A percentile compares a stretch with the other conserved stretches of the same genome.
Evolutionary conservation across 1,139 yeast genomes (phyloP).

Genomic region (Lodderomyces jiufengensis): DNA sequence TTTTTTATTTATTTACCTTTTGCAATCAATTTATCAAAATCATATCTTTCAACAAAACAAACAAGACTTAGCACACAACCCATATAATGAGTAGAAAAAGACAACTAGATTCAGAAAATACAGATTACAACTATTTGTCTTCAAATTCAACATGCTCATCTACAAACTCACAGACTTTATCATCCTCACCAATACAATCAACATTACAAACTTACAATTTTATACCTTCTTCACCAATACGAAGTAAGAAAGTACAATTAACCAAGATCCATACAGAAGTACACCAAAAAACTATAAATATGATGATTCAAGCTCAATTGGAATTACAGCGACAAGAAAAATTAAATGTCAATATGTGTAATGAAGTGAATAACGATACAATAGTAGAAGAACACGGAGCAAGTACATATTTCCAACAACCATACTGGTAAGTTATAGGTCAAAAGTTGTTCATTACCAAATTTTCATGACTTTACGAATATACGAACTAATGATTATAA

Average conservation of each 20-base stretch:
- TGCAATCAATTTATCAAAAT: not conserved
- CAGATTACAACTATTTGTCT: not conserved
- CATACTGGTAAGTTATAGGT: slow-evolving; percentile 12
- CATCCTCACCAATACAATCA: too few relatives aligned
- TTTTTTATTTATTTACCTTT: not conserved
- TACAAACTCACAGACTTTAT: not conserved
- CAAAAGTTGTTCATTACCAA: not conserved
- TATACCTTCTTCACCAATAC: too few relatives aligned
- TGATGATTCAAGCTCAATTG: slow-evolving; percentile 27
- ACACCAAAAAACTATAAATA: slow-evolving; percentile 27
- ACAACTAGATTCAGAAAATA: slow-evolving; percentile 6
- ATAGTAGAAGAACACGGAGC: not conserved
- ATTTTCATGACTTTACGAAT: not conserved
- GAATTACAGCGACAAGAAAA: slow-evolving; percentile 12
- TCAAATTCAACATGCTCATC: slow-evolving; percentile 1
- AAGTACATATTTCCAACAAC: slow-evolving; percentile 10
- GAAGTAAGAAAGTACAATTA: slow-evolving; percentile 19
- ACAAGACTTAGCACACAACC: too few relatives aligned
- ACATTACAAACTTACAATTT: too few relatives aligned
- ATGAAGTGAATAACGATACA: not conserved
- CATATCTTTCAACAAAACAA: too few relatives aligned
- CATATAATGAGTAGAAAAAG: slow-evolving; percentile 13
- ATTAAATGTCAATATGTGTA: not conserved
- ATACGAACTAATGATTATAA: not conserved
- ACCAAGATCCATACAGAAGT: slow-evolving; percentile 27